A percentile compares a stretch with the other conserved stretches of the same genome.
Conservation (phyloP, 73 alveolate genomes). For the Durusdinium trenchii region DNA sequence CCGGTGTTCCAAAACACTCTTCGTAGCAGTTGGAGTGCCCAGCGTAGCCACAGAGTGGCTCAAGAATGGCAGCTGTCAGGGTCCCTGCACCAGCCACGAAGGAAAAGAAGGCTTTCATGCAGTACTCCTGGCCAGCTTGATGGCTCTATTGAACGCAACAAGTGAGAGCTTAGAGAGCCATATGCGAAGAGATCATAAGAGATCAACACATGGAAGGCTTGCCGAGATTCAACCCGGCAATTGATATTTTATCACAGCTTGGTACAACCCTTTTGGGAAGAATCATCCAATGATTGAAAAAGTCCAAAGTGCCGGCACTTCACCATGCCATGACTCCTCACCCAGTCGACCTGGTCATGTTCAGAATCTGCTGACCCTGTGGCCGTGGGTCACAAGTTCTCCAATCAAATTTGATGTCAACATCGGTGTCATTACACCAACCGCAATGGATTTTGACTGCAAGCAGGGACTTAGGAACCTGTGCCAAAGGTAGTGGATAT, state of each 20-base stretch:
- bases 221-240: background rate
- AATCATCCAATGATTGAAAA: background rate
- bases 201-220: too few species aligned
- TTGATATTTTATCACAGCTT: background rate
- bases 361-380: too few species aligned
- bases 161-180: background rate
- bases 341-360: too few species aligned
- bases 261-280: background rate
- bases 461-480: too few species aligned
- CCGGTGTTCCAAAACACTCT: slow-evolving; percentile 23
- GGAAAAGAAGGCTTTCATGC: background rate
- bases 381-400: too few species aligned
- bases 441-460: too few species aligned
- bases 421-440: too few species aligned
- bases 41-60: slow-evolving; percentile 49
- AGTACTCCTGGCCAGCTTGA: background rate
- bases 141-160: background rate
- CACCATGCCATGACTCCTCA: too few species aligned
- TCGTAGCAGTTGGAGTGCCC: background rate
- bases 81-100: slow-evolving; percentile 8
- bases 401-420: too few species aligned
- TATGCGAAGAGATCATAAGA: background rate
- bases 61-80: slow-evolving; percentile 15
- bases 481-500: too few species aligned
- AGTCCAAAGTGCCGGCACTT: background rate